phyloP scores from a whole-genome alignment of 331 rosid genomes.

The Ulmus americana region DNA sequence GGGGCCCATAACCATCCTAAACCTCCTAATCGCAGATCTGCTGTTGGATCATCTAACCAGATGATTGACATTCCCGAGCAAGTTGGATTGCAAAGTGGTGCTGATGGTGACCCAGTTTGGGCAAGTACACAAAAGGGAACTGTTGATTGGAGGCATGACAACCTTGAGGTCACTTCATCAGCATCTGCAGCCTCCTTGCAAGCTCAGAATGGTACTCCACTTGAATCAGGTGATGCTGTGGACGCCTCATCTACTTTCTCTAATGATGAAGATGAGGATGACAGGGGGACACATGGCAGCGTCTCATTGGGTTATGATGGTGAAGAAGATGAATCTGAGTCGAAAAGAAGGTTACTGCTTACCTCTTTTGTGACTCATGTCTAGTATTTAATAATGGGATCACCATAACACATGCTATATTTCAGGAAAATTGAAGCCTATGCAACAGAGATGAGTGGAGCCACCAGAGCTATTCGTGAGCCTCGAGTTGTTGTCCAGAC shows the following conservation, averaged over 20 bases:
- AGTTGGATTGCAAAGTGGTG: slow-evolving; percentile 50
- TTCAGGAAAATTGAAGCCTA: slow-evolving; percentile 81
- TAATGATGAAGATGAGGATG: slow-evolving; percentile 88
- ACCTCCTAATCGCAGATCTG: slow-evolving; percentile 74
- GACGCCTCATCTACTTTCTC: slow-evolving; percentile 87
- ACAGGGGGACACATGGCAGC: slow-evolving; percentile 83
- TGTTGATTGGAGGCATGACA: slow-evolving; percentile 64
- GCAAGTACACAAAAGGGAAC: slow-evolving; percentile 47
- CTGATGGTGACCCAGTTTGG: slow-evolving; percentile 53
- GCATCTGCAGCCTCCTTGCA: slow-evolving; percentile 52
- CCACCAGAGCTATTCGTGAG: slow-evolving; percentile 93
- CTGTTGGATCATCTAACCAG: slow-evolving; percentile 48
- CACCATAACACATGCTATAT: slow-evolving; percentile 21
- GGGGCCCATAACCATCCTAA: slow-evolving; percentile 79
- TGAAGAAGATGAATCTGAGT: slow-evolving; percentile 91
- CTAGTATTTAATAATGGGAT: slow-evolving; percentile 20
- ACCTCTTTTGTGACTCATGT: slow-evolving; percentile 17
- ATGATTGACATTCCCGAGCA: slow-evolving; percentile 50
- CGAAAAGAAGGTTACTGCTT: slow-evolving; percentile 73
- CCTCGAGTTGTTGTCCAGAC: slow-evolving; percentile 99
- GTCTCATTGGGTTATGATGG: slow-evolving; percentile 73
- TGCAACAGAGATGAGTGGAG: slow-evolving; percentile 89
- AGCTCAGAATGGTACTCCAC: slow-evolving; percentile 54
- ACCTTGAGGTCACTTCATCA: slow-evolving; percentile 75
- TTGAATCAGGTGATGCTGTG: slow-evolving; percentile 65